Percentiles rank a stretch among this genome's conserved stretches.
Conservation (phyloP, 345 rosid genomes). For the rapeseed (Brassica napus) region Da-Ae NC_063452.1:24254501-24255000, state of each 20-base stretch:
- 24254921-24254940: too few relatives aligned
- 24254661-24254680: slow-evolving; percentile 50
- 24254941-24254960: too few relatives aligned
- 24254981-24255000: too few relatives aligned
- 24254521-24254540: slow-evolving; percentile 27
- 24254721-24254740: background rate
- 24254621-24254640: slow-evolving; percentile 22
- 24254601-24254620: slow-evolving; percentile 75
- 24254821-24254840: too few relatives aligned
- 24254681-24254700: background rate
- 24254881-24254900: too few relatives aligned
- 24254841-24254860: too few relatives aligned
- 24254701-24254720: background rate
- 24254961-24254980: too few relatives aligned
- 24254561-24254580: slow-evolving; percentile 96
- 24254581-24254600: slow-evolving; percentile 76
- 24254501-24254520: background rate
- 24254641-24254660: slow-evolving; percentile 38
- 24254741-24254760: background rate
- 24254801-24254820: too few relatives aligned
- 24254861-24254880: too few relatives aligned
- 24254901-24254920: too few relatives aligned
- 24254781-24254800: too few relatives aligned
- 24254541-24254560: slow-evolving; percentile 73
- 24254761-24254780: background rate